Conservation (phyloP, 2,329 filamentous ascomycete species). For the Cryoendolithus antarcticus region DNA sequence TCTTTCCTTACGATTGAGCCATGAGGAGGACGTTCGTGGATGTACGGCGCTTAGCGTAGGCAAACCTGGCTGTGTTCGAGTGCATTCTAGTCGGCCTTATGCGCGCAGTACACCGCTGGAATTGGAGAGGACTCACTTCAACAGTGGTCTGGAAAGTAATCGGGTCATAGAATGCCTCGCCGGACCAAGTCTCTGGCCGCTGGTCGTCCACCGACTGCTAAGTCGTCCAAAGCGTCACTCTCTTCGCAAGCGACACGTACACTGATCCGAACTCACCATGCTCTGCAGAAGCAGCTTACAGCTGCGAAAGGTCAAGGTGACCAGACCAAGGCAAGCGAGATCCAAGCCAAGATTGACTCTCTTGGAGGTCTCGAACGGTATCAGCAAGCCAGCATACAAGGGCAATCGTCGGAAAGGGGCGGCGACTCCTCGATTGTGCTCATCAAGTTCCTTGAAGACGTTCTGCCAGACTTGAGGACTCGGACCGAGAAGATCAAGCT, state of each 20-base stretch:
- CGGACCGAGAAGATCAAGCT: constrained; percentile 40
- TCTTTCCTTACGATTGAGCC: too few relatives aligned
- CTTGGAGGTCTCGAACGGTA: constrained; percentile 48
- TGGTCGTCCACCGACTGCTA: constrained; percentile 32
- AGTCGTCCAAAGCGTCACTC: constrained; percentile 28
- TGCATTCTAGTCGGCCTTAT: too few relatives aligned
- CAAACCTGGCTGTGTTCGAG: too few relatives aligned
- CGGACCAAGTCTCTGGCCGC: constrained; percentile 26
- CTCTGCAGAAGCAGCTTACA: constrained; percentile 44
- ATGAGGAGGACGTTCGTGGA: too few relatives aligned
- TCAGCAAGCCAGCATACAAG: constrained; percentile 50
- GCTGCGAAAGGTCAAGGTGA: constrained; percentile 37
- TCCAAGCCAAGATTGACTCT: constrained; percentile 40
- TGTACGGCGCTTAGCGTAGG: too few relatives aligned
- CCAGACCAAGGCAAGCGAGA: constrained; percentile 24
- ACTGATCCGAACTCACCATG: constrained; percentile 48
- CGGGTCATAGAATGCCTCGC: too few relatives aligned
- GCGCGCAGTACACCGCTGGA: too few relatives aligned
- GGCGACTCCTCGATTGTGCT: constrained; percentile 52
- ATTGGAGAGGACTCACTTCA: too few relatives aligned
- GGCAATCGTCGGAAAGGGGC: constrained; percentile 47
- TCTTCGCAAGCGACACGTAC: constrained; percentile 46
- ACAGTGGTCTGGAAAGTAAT: too few relatives aligned
- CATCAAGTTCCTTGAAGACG: constrained; percentile 41
- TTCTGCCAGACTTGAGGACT: constrained; percentile 1